Evolutionary conservation across 2,329 filamentous ascomycete species (phyloP).

Genomic region (Aspergillus pseudotamarii): DNA sequence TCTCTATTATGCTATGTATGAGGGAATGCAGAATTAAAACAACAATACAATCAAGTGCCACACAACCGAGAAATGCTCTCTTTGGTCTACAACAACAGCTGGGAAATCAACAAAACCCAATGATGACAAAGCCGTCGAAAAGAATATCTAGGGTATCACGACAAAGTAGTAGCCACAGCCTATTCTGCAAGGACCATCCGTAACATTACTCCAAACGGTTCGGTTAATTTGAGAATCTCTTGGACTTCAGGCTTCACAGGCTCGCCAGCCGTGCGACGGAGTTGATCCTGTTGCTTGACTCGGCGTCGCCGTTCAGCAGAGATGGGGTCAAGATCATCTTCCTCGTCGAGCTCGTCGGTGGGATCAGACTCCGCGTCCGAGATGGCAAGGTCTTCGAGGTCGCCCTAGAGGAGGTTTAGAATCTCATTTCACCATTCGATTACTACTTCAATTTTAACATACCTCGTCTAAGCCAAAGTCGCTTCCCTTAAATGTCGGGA

Average conservation of each 20-base stretch:
- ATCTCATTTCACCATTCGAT: not conserved
- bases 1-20: slow-evolving; percentile 3
- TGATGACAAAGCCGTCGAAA: not conserved
- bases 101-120: slow-evolving; percentile 2
- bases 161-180: slow-evolving; percentile 7
- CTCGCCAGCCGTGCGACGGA: slow-evolving; percentile 80
- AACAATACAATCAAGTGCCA: not conserved
- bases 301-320: slow-evolving; percentile 79
- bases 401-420: slow-evolving; percentile 50
- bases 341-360: slow-evolving; percentile 67
- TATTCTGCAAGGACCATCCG: slow-evolving; percentile 78
- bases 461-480: slow-evolving; percentile 90
- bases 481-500: slow-evolving; percentile 69
- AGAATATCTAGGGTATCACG: slow-evolving; percentile 21
- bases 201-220: slow-evolving; percentile 80
- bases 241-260: slow-evolving; percentile 76
- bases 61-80: not conserved
- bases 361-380: slow-evolving; percentile 71
- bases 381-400: slow-evolving; percentile 83
- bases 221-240: slow-evolving; percentile 78
- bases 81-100: slow-evolving; percentile 2
- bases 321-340: slow-evolving; percentile 84
- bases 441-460: slow-evolving; percentile 25
- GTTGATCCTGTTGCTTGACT: slow-evolving; percentile 74
- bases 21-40: not conserved